phyloP scores from a whole-genome alignment of 768 basidiomycete species.

The Coprinellus micaceus region DNA sequence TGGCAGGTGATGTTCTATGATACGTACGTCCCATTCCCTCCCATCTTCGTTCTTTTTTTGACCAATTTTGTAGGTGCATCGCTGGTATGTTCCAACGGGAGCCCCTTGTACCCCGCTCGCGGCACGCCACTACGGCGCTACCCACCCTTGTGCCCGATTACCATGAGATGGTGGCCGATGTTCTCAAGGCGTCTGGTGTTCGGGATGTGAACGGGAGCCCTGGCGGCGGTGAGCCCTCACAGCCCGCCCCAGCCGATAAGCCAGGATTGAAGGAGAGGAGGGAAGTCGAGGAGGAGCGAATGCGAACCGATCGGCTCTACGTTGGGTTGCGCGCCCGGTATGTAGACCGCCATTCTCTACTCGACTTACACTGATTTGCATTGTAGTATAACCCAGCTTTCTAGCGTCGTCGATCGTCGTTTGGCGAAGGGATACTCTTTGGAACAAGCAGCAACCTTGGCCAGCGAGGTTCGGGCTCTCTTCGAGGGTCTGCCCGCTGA shows the following conservation, averaged over 20 bases:
- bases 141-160: conserved; percentile 42
- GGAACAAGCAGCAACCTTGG: too few relatives aligned
- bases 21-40: conserved; percentile 46
- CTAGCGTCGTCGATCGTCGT: too few relatives aligned
- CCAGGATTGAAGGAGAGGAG: not conserved
- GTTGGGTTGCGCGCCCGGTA: conserved; percentile 62
- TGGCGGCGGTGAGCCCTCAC: too few relatives aligned
- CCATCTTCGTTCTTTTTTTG: conserved; percentile 2
- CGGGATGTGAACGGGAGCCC: conserved; percentile 17
- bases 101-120: conserved; percentile 53
- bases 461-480: not conserved
- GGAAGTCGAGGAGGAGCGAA: not conserved
- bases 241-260: too few relatives aligned
- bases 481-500: not conserved
- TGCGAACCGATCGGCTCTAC: conserved; percentile 22
- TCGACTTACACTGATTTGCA: too few relatives aligned
- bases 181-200: conserved; percentile 13
- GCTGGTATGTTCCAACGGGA: conserved; percentile 64
- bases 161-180: conserved; percentile 8
- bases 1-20: conserved; percentile 81
- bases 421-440: too few relatives aligned
- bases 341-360: too few relatives aligned
- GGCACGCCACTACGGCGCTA: conserved; percentile 48
- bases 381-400: too few relatives aligned
- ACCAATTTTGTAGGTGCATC: too few relatives aligned